Conservation (phyloP, 805 yeast species). For the Candida sanyiensis region DNA sequence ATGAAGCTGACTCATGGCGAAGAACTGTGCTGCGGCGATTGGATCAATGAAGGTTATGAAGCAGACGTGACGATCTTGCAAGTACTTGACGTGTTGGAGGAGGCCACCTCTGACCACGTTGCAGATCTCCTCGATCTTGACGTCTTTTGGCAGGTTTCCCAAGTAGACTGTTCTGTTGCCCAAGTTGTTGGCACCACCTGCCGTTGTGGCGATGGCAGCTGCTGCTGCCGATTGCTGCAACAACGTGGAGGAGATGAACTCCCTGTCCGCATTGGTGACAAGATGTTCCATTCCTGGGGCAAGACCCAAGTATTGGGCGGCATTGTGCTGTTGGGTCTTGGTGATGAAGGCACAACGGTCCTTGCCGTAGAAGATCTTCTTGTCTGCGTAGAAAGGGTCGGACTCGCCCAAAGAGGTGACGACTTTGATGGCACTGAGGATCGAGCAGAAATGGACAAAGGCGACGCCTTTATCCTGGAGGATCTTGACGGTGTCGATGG, state of each 20-base stretch:
- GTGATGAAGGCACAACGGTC: conserved; percentile 94
- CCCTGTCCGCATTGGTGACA: conserved; percentile 60
- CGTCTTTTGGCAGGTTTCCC: conserved; percentile 84
- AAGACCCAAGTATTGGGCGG: conserved; percentile 88
- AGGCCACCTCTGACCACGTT: conserved; percentile 95
- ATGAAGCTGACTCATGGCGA: conserved; percentile 87
- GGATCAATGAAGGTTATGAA: conserved; percentile 95
- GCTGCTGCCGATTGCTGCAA: conserved; percentile 96
- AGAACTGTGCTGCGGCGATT: conserved; percentile 95
- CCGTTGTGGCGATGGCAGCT: conserved; percentile 92
- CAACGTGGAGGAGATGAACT: conserved; percentile 59
- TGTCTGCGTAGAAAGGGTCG: conserved; percentile 62
- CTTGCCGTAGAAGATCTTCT: conserved; percentile 85
- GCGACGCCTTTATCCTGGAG: conserved; percentile 79
- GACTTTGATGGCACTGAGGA: conserved; percentile 78
- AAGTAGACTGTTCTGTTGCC: conserved; percentile 92
- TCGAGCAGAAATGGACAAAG: conserved; percentile 84
- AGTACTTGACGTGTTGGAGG: conserved; percentile 72
- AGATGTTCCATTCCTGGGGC: conserved; percentile 85
- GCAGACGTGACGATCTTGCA: conserved; percentile 84
- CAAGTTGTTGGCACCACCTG: conserved; percentile 87
- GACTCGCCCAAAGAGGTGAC: conserved; percentile 67
- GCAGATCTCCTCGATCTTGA: conserved; percentile 88
- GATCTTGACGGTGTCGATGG: conserved; percentile 78
- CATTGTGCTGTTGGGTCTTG: conserved; percentile 93